These are phyloP conservation scores for Thelonectria olida DNA, from an alignment of 2,329 filamentous ascomycete species.

Conservation along the genomic window DNA sequence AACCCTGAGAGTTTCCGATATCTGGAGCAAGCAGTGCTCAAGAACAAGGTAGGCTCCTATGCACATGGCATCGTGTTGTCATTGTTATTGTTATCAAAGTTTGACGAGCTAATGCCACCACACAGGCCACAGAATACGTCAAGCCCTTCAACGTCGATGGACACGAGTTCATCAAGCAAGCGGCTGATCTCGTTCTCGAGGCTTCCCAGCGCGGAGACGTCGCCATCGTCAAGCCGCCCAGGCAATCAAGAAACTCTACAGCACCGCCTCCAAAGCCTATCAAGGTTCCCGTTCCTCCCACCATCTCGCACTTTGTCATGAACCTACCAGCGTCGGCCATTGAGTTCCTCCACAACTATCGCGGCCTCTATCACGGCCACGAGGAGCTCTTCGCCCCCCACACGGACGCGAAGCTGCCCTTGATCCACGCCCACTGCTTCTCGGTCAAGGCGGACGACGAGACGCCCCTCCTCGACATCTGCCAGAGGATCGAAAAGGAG, in stretches of 20 bases:
- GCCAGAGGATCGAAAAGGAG: conserved; percentile 51
- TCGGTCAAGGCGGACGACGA: conserved; percentile 83
- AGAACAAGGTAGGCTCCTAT: conserved; percentile 79
- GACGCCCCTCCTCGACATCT: conserved; percentile 63
- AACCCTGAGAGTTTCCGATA: conserved; percentile 87
- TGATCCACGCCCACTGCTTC: conserved; percentile 96
- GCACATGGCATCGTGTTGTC: background rate
- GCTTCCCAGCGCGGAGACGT: conserved; percentile 62
- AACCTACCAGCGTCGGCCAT: conserved; percentile 93
- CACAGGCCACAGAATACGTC: conserved; percentile 73
- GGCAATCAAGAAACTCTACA: conserved; percentile 49
- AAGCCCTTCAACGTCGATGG: conserved; percentile 85
- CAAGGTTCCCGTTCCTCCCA: conserved; percentile 69
- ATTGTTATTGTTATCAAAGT: background rate
- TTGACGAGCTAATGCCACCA: conserved; percentile 17
- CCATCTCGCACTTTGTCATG: conserved; percentile 96
- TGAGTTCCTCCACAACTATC: conserved; percentile 74
- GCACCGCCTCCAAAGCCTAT: conserved; percentile 48
- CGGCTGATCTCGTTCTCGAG: conserved; percentile 68
- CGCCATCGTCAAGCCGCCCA: conserved; percentile 58
- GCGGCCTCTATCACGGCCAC: conserved; percentile 80
- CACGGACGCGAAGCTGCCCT: conserved; percentile 71
- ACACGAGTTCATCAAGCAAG: conserved; percentile 77
- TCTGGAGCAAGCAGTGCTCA: conserved; percentile 73
- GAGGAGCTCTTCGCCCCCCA: conserved; percentile 72